Percentiles rank a stretch among this genome's conserved stretches.
Evolutionary conservation across 2,329 filamentous ascomycete species (phyloP).

Genomic region (Aspergillus brasiliensis): DNA sequence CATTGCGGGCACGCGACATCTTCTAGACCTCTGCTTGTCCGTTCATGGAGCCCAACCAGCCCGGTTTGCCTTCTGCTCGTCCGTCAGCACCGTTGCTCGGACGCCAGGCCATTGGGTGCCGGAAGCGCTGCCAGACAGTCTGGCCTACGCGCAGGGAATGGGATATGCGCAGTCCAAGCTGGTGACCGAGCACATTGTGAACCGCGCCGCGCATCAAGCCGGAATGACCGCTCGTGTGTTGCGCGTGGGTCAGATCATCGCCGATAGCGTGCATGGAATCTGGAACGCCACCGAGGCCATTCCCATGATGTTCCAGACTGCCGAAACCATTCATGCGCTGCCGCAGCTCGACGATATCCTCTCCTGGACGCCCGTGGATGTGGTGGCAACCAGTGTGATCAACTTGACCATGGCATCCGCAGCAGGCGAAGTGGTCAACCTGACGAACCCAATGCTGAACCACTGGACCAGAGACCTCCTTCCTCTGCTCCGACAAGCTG

Average conservation of each 20-base stretch:
- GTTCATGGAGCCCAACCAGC: slow-evolving; percentile 16
- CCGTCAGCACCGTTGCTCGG: slow-evolving; percentile 45
- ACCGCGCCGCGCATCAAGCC: slow-evolving; percentile 19
- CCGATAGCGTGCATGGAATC: slow-evolving; percentile 25
- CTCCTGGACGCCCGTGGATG: slow-evolving; percentile 49
- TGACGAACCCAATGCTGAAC: slow-evolving; percentile 54
- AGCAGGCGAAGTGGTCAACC: slow-evolving; percentile 37
- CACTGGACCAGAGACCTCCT: slow-evolving; percentile 50
- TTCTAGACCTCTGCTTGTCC: slow-evolving; percentile 41
- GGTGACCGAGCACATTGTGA: slow-evolving; percentile 35
- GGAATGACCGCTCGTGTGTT: slow-evolving; percentile 27
- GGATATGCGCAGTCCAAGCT: slow-evolving; percentile 44
- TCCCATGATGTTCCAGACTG: slow-evolving; percentile 53
- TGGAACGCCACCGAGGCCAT: slow-evolving; percentile 41
- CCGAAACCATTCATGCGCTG: slow-evolving; percentile 47
- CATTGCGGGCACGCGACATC: slow-evolving; percentile 52
- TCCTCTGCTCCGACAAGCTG: slow-evolving; percentile 52
- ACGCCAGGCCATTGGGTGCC: slow-evolving; percentile 29
- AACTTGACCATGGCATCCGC: slow-evolving; percentile 22
- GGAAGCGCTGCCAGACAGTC: slow-evolving; percentile 35
- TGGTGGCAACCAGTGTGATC: slow-evolving; percentile 40
- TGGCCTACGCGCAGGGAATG: slow-evolving; percentile 41
- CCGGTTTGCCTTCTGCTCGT: slow-evolving; percentile 47
- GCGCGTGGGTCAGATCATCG: slow-evolving; percentile 36
- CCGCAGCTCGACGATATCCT: slow-evolving; percentile 48